Evolutionary conservation across 2,329 filamentous ascomycete genomes (phyloP), one percentile per base, ranked within the genome.

Genomic region (Stemphylium vesicarium): DNA sequence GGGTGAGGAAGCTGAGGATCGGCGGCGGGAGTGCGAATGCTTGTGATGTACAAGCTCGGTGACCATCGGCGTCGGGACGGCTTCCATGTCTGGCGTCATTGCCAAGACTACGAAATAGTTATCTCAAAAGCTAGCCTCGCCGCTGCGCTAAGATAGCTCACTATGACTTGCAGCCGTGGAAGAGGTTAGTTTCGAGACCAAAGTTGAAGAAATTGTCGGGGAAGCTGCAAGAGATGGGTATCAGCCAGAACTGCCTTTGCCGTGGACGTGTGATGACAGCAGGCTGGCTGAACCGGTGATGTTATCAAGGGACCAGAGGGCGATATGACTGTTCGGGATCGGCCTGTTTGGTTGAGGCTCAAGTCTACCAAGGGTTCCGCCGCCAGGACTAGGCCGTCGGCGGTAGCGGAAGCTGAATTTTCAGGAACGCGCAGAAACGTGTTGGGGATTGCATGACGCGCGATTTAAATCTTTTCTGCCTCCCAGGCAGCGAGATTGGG

Each of bases 1-100:
- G 53, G 54, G 44, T 22, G 64, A 60, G 46, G 60, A 32, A 35
- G 66, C 66, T 29, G 70, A 66, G 50, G 36, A 31, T 32, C 35
- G 16, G 18, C 58, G 59, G 45, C 59, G 63, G 33, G 59, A 56
- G 29, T 62, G 50, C 46, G 50, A 52, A 6, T 52, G 43, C 11
- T 13, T 52, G 61, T 63, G 45, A 61, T 60, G 53, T 43, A 39
- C 51, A 29, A 57, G 56, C 31, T 59, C 40, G 37, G 58, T 55
- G 43, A 53, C 50, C 50, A 50, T 62, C 51, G 62, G 62, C 58
- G 60, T 32, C 49, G 59, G 56, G 16, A 58, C 46, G 26, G 51
- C 50, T 31, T 53, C 56, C 59, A 64, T 62, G 44, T 52, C 48
- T 50, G 49, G 53, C 53, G 53, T 36, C 38, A 47, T 56, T 36